Evolutionary conservation across 169 alveolate species (phyloP), one percentile per base, ranked within the genome.

Genomic region (Cryptosporidium sp.): DNA sequence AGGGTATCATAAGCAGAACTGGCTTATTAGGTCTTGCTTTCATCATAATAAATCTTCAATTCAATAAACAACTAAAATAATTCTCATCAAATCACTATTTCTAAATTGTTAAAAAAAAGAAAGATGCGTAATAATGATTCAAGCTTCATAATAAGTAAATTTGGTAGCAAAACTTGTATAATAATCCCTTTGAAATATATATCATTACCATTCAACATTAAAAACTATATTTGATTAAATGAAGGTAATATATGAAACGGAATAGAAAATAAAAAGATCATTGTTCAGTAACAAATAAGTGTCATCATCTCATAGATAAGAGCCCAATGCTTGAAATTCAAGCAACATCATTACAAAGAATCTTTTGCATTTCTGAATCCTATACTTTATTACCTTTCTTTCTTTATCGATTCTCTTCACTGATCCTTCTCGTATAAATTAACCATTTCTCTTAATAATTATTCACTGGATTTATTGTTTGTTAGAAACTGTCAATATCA

Each of bases 281-380:
- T 33, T 65, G 75, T 80, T 80, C 89, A 80, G 89, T 65, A 35
- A 43, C 12, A 8, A 21, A 33, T 2, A 45, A 35, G n/a, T 62
- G 10, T 80, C 89, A 62, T 80, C 89, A 80, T 67, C 39, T 80
- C 26, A 12, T n/a, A 1, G 39, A 23, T 80, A 80, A 80, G 89
- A 80, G 89, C 89, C 89, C 89, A 80, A 80, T 80, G 89, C 89
- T 80, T 80, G 89, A 73, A 73, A 73, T 37, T 73, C 86, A 73
- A 73, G 86, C 86, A 73, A 73, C 86, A 73, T 73, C 86, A 73
- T 23, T 18, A 73, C 86, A 29, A 55, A 16, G 3, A n/a, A 55
- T 55, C 67, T 21, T 1, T 55, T 55, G 23, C 7, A 2, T 6
- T 55, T 55, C 67, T 7, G 29, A 55, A 55, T 9, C 37, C 29